phyloP scores from a whole-genome alignment of 2,329 filamentous ascomycete genomes.

The Fusarium austroafricanum region DNA sequence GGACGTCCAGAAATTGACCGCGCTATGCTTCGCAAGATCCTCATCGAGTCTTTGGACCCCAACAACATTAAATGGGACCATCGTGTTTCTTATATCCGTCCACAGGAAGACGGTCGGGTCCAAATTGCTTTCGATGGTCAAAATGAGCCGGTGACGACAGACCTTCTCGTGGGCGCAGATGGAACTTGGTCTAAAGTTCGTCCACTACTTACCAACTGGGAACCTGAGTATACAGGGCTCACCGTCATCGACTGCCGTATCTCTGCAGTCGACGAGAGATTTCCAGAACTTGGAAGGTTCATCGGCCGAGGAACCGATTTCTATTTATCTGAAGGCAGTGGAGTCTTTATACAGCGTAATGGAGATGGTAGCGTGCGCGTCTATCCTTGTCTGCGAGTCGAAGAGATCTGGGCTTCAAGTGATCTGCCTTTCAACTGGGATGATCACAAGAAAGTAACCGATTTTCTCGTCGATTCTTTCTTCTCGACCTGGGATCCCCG shows the following conservation, averaged over 20 bases:
- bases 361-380: neutral
- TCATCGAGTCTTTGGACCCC: neutral
- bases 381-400: neutral
- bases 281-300: neutral
- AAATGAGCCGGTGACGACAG: neutral
- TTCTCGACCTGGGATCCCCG: neutral
- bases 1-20: neutral
- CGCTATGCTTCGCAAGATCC: neutral
- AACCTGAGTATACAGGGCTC: neutral
- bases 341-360: neutral
- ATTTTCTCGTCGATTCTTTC: neutral
- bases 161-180: neutral
- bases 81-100: rapidly evolving
- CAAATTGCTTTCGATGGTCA: neutral
- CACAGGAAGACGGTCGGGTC: neutral
- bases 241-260: neutral
- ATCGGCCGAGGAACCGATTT: neutral
- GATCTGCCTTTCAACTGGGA: neutral
- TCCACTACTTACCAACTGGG: neutral
- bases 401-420: neutral
- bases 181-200: neutral
- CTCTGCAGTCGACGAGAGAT: neutral
- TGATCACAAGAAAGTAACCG: neutral
- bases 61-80: neutral
- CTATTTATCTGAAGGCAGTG: neutral